Evolutionary conservation across 2,329 filamentous ascomycete species (phyloP), one percentile per base, ranked within the genome.

Genomic region (Chaetoscypha palmicola): DNA sequence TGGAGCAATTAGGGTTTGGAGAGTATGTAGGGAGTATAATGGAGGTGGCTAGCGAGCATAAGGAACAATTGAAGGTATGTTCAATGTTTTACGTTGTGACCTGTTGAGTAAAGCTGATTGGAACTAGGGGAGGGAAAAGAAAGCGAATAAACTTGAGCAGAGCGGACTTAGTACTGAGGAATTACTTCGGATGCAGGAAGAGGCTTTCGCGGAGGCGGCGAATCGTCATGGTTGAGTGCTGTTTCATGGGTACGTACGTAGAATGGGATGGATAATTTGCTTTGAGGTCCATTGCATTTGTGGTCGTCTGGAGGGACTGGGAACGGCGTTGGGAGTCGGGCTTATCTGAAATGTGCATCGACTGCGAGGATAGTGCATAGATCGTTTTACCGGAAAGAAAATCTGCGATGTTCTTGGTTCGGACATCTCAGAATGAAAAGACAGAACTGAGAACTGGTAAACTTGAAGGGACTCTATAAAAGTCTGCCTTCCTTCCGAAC

Each of bases 131-230:
- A 85, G 91, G 37, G 92, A 98, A 68, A 94, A 94, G 74, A 95
- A 96, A 67, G 85, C 90, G 53, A 94, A 90, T 66, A 97, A 97
- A 69, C 89, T 97, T 60, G 91, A 95, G 58, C 85, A 92, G 63
- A 95, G 89, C 62, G 91, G 91, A 42, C 76, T 97, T 69, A 86
- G 86, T 0, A 81, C 94, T 62, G 92, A 96, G 57, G 86, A 98
- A 65, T 74, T 98, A 38, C 79, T 92, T 45, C 77, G 83, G 38
- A 79, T 95, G 59, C 92, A 98, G 63, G 83, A 92, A 64, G 89
- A 94, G 64, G 78, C 96, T 55, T 97, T 98, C 66, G 82, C 85
- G 33, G 82, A 80, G 46, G 90, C 89, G 10, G 57, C 57, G 22
- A 52, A 59, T 42, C 52, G 61, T 39, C 61, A 64, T 51, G 59